These are phyloP conservation scores for Crepidotus variabilis DNA, from an alignment of 768 basidiomycete genomes.

Conservation along the genomic window DNA sequence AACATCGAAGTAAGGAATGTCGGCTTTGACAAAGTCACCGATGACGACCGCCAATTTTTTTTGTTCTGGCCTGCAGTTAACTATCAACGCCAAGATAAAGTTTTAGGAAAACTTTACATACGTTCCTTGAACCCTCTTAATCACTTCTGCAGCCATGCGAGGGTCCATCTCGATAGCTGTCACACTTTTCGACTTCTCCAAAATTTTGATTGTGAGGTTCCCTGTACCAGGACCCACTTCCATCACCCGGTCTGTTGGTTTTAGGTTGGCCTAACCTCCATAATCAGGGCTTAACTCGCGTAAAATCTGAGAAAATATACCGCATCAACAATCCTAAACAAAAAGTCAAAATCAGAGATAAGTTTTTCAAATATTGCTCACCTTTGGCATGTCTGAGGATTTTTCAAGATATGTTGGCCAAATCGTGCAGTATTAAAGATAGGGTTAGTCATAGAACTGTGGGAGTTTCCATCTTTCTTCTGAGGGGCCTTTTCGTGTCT, in stretches of 20 bases:
- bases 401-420: conserved; percentile 97
- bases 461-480: conserved; percentile 36
- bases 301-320: conserved; percentile 14
- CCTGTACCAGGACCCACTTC: conserved; percentile 99
- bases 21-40: conserved; percentile 98
- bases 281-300: not conserved
- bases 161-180: conserved; percentile 98
- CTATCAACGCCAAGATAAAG: not conserved
- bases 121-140: conserved; percentile 98
- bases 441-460: conserved; percentile 66
- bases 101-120: conserved; percentile 41
- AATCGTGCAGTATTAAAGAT: conserved; percentile 94
- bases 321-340: conserved; percentile 41
- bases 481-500: conserved; percentile 64
- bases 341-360: conserved; percentile 9
- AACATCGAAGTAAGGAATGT: conserved; percentile 96
- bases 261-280: conserved; percentile 70
- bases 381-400: conserved; percentile 88
- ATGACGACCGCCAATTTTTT: conserved; percentile 92
- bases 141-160: conserved; percentile 96
- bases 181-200: conserved; percentile 90
- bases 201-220: conserved; percentile 89
- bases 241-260: conserved; percentile 92
- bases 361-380: conserved; percentile 29
- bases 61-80: conserved; percentile 77